These are phyloP conservation scores for Ustulina deusta DNA, from an alignment of 2,329 filamentous ascomycete genomes.

Conservation along the genomic window DNA sequence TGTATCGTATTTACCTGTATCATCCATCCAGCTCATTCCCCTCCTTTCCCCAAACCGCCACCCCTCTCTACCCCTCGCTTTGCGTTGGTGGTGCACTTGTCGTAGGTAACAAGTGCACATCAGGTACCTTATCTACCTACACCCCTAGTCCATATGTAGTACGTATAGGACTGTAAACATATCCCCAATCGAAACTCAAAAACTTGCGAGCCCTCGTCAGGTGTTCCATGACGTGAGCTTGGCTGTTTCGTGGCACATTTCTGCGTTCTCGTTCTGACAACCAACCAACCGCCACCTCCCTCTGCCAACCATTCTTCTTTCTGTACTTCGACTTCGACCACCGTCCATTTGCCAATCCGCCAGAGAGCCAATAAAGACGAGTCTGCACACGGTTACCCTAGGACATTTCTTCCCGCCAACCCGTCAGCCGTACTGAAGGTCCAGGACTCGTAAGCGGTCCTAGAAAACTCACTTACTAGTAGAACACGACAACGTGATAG, in stretches of 20 bases:
- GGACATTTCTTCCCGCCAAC: background rate
- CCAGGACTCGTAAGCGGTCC: conserved; percentile 12
- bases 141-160: background rate
- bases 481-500: background rate
- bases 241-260: conserved; percentile 33
- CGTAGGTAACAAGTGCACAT: background rate
- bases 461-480: background rate
- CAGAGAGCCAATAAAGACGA: conserved; percentile 2
- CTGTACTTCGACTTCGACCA: background rate
- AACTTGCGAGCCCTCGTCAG: background rate
- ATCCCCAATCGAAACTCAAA: too few species aligned
- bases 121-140: background rate
- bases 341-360: background rate
- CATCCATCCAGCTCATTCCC: too few species aligned
- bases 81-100: background rate
- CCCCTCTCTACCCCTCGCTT: background rate
- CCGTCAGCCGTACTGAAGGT: conserved; percentile 4
- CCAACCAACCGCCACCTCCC: background rate
- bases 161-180: background rate
- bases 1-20: too few species aligned
- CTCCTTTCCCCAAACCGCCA: background rate
- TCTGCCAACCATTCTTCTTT: background rate
- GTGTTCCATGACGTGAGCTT: conserved; percentile 26
- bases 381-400: background rate
- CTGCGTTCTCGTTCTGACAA: background rate